Conservation (phyloP, 2,329 filamentous ascomycete species). For the Thielaviopsis euricoi region DNA sequence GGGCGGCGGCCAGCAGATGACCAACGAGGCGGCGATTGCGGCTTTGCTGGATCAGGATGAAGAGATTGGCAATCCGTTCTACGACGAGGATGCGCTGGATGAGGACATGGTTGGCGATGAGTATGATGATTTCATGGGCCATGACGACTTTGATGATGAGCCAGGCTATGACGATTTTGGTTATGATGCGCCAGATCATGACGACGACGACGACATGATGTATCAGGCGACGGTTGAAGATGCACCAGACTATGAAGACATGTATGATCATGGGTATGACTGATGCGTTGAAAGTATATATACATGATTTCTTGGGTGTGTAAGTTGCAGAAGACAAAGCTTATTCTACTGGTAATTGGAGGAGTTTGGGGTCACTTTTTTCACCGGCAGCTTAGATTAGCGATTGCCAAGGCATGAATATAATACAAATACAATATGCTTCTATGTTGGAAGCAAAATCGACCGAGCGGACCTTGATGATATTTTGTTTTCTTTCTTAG, state of each 20-base stretch:
- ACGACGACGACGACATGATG: background rate
- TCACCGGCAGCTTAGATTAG: no score
- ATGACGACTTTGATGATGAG: background rate
- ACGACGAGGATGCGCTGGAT: background rate
- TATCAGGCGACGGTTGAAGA: no score
- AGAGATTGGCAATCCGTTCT: background rate
- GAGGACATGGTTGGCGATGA: background rate
- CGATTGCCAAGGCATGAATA: no score
- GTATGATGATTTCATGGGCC: background rate
- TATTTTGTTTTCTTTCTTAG: no score
- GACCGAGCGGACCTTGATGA: no score
- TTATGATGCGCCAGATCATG: background rate
- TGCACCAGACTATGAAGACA: background rate
- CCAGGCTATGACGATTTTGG: background rate
- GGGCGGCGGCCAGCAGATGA: background rate
- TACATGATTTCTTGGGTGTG: no score
- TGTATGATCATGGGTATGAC: background rate
- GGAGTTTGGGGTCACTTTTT: no score
- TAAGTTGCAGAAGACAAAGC: no score
- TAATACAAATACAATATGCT: no score
- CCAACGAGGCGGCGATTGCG: conserved; percentile 1
- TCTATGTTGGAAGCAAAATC: no score
- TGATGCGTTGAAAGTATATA: background rate
- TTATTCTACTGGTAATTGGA: no score
- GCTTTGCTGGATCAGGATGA: background rate